Base-by-base conservation (phyloP, 2,329 filamentous ascomycete species). In the Cucurbitaria berberidis region DNA sequence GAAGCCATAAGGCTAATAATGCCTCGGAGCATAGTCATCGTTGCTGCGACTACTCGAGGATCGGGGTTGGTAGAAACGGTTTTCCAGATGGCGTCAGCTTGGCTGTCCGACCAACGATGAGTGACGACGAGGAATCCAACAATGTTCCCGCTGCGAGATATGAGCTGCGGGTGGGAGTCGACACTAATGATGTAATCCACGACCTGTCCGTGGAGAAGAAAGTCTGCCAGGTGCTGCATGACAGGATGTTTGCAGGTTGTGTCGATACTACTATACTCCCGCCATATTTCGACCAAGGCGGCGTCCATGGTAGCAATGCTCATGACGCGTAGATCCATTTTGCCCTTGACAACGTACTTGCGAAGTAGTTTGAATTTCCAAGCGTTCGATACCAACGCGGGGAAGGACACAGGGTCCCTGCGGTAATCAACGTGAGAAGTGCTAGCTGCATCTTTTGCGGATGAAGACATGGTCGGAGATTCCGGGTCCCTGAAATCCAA, bases 81-180 rank as follows among this genome's bases (percentile, higher is more conserved):
- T 54, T 88, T 85, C 93, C 93, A 98, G 56, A 97, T 84, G 15
- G 85, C 82, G 67, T 96, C 89, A 1, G 90, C 90, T 67, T 96
- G 89, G 18, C 82, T 76, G 29, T 86, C 74, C 0, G 83, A 85
- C 74, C 93, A 96, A 13, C 86, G 88, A 48, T 82, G 82, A 0
- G 90, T 95, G 13, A 95, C 89, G 19, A 91, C 84, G 45, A 98
- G 80, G 67, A 98, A 98, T 0, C 90, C 90, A 42, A 97, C 81
- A 47, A 98, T 89, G 59, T 96, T 96, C 35, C 84, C 82, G 66
- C 90, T 90, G 62, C 92, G 86, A 30, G 84, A 82, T 18, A 96
- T 95, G 47, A 98, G 86, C 68, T 96, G 92, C 1, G 93, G 91
- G 68, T 98, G 95, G 27, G 93, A 97, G 50, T 92, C 92, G 13